Percentiles rank a stretch among this genome's conserved stretches.
These are phyloP conservation scores for Mucor racemosus DNA, from an alignment of 371 early-diverging fungal species.

Conservation along the genomic window DNA sequence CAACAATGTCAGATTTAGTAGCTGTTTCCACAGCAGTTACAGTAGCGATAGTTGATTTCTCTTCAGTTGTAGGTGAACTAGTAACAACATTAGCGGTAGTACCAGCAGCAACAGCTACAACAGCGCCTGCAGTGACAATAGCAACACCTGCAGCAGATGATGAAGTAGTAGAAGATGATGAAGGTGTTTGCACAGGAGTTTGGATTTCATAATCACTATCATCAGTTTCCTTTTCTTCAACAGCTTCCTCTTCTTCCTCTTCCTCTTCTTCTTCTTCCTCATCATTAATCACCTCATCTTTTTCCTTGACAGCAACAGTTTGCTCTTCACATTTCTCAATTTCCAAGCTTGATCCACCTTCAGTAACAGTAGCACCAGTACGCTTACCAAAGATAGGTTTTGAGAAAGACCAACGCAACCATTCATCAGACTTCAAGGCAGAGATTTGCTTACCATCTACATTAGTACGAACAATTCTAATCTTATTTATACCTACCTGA, in stretches of 20 bases:
- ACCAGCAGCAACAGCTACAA: slow-evolving; percentile 16
- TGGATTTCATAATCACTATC: slow-evolving; percentile 21
- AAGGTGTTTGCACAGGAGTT: slow-evolving; percentile 28
- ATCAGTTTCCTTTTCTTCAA: slow-evolving; percentile 11
- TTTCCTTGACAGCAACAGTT: slow-evolving; percentile 29
- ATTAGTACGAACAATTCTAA: slow-evolving; percentile 30
- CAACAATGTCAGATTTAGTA: slow-evolving; percentile 5
- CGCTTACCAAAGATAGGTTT: slow-evolving; percentile 45
- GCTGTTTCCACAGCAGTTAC: slow-evolving; percentile 4
- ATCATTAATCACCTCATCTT: slow-evolving; percentile 37
- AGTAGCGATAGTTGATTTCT: neutral
- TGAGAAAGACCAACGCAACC: slow-evolving; percentile 49
- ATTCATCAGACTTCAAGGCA: slow-evolving; percentile 37
- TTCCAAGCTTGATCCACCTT: slow-evolving; percentile 16
- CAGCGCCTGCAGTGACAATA: slow-evolving; percentile 16
- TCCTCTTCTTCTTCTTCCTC: slow-evolving; percentile 35
- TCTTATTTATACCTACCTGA: slow-evolving; percentile 39
- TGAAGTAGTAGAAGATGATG: slow-evolving; percentile 22
- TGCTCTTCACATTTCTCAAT: slow-evolving; percentile 38
- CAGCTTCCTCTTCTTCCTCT: slow-evolving; percentile 30
- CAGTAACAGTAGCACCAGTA: neutral
- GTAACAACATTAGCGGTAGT: slow-evolving; percentile 10
- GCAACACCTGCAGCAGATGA: slow-evolving; percentile 17
- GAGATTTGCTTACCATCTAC: slow-evolving; percentile 30
- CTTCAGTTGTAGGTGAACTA: neutral